Evolutionary conservation across 2,329 filamentous ascomycete genomes (phyloP), one percentile per base, ranked within the genome.

Genomic region (Exophiala bonariae): DNA sequence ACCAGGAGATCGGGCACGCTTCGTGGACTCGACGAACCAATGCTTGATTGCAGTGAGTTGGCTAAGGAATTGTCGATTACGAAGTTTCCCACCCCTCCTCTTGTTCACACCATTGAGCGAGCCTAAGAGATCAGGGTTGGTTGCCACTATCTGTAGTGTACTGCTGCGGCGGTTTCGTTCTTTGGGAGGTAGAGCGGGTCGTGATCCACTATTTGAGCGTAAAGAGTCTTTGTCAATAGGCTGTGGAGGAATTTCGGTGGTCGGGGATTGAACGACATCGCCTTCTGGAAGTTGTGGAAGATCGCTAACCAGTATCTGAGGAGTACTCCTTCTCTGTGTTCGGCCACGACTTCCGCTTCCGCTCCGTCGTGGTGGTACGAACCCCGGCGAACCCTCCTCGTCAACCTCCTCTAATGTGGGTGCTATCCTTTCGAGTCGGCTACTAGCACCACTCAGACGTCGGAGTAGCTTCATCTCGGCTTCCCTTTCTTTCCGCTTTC

Each of bases 391-490:
- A 3, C 82, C 82, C 62, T 91, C 87, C 65, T 95, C 89, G 49
- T 90, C 83, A 10, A 92, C 87, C 54, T 91, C 87, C 36, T 83
- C 79, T 13, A 95, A 74, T 16, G 83, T 84, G 8, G 89, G 85
- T 2, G 87, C 87, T 61, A 95, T 79, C 33, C 87, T 82, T 63
- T 93, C 89, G 5, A 96, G 73, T 26, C 91, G 84, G 64, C 88
- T 92, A 48, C 91, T 96, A 4, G 92, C 90, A 47, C 88, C 89
- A 53, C 93, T 97, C 36, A 97, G 75, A 32, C 92, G 82, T 42
- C 90, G 79, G 22, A 93, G 76, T 52, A 83, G 88, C 64, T 89
- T 86, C 47, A 82, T 83, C 61, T 97, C 89, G 1, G 80, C 78
- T 60, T 99, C 91, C 59, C 82, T 84, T 64, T 97, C 91, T 62